phyloP scores from a whole-genome alignment of 108 stramenopile genomes.

The Chaetoceros tenuissimus region DNA sequence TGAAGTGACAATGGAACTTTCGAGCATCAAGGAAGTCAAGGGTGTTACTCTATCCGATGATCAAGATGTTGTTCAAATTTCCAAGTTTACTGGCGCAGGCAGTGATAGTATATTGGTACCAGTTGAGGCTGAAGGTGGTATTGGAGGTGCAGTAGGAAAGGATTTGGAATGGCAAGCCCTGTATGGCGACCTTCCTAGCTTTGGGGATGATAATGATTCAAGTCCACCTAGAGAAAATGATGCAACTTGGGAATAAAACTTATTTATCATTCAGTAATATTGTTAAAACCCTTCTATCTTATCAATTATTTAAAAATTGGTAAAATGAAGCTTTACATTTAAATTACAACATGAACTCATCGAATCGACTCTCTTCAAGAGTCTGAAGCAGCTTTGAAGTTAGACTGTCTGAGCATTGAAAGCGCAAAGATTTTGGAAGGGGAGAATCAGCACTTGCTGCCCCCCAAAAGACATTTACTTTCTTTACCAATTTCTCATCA shows the following conservation, averaged over 20 bases:
- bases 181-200: conserved; percentile 23
- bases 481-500: not conserved
- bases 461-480: not conserved
- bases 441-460: not conserved
- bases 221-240: not conserved
- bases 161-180: conserved; percentile 16
- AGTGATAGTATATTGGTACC: conserved; percentile 14
- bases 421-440: not conserved
- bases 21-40: conserved; percentile 12
- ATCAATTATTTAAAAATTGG: not conserved
- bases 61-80: conserved; percentile 24
- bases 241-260: not conserved
- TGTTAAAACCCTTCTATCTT: not conserved
- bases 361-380: no score
- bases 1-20: conserved; percentile 36
- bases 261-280: not conserved
- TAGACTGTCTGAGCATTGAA: no score
- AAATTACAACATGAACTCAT: no score
- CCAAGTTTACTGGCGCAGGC: conserved; percentile 10
- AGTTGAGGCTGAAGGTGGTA: conserved; percentile 31
- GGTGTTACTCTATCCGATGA: conserved; percentile 1
- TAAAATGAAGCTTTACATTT: no score
- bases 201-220: conserved; percentile 20
- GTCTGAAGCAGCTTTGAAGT: no score
- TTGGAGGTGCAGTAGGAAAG: conserved; percentile 8